Evolutionary conservation across 208 protist genomes (phyloP).

Genomic region (Wallacemonas sp.): DNA sequence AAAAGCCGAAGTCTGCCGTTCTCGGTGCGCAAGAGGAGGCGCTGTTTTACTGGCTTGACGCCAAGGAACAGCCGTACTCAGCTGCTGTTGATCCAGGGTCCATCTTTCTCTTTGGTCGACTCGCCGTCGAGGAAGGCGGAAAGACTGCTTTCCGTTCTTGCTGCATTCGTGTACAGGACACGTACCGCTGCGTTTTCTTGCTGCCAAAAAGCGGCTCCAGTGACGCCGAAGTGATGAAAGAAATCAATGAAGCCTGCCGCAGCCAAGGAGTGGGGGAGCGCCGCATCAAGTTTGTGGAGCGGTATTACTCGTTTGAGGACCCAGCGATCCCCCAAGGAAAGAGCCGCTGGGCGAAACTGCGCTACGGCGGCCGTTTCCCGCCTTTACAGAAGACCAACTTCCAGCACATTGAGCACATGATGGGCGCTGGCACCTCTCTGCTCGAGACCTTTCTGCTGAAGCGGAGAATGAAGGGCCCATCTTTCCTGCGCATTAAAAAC

Average conservation of each 20-base stretch:
- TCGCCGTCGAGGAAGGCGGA: slow-evolving; percentile 32
- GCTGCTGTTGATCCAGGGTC: slow-evolving; percentile 73
- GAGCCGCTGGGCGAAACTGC: slow-evolving; percentile 87
- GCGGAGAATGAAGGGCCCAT: slow-evolving; percentile 93
- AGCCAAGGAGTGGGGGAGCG: slow-evolving; percentile 69
- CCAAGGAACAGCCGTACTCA: slow-evolving; percentile 75
- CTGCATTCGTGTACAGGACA: slow-evolving; percentile 84
- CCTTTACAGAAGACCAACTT: slow-evolving; percentile 44
- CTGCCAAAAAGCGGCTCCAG: slow-evolving; percentile 55
- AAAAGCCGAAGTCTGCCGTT: not conserved
- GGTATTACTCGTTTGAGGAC: slow-evolving; percentile 94
- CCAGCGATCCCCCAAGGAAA: slow-evolving; percentile 72
- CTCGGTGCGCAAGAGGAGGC: slow-evolving; percentile 9
- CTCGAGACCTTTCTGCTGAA: slow-evolving; percentile 95
- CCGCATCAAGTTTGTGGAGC: slow-evolving; percentile 86
- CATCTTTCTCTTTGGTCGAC: slow-evolving; percentile 90
- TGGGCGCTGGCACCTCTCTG: slow-evolving; percentile 78
- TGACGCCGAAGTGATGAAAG: slow-evolving; percentile 73
- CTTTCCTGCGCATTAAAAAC: slow-evolving; percentile 74
- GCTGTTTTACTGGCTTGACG: slow-evolving; percentile 89
- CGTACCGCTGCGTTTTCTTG: slow-evolving; percentile 75
- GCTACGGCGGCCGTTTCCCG: slow-evolving; percentile 76
- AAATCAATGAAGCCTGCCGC: slow-evolving; percentile 80
- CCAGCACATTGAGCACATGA: slow-evolving; percentile 74
- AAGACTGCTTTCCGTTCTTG: slow-evolving; percentile 53